Percentiles rank a stretch among this genome's conserved stretches.
Conservation (phyloP, 2,329 filamentous ascomycete species). For the Colletotrichum caudatum region DNA sequence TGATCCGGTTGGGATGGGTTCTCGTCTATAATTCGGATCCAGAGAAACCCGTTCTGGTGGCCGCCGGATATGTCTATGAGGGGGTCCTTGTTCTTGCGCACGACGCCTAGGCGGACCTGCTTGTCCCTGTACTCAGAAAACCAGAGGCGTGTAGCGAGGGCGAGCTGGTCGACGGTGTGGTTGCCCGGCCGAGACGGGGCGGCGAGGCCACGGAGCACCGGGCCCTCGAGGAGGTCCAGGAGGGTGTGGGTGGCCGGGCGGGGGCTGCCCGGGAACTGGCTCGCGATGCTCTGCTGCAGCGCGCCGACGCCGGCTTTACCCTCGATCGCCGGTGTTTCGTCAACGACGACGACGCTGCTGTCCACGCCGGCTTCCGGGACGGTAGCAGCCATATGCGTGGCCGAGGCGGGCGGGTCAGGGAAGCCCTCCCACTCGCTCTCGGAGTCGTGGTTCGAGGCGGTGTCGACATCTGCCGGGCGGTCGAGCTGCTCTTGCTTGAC, state of each 20-base stretch:
- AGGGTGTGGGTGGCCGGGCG: not conserved
- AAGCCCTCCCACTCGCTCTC: constrained; percentile 12
- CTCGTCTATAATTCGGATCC: not conserved
- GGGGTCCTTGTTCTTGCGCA: not conserved
- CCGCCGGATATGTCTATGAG: not conserved
- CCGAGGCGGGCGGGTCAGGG: not conserved
- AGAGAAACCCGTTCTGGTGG: not conserved
- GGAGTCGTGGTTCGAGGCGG: not conserved
- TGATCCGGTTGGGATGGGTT: too few relatives aligned
- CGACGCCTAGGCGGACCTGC: not conserved
- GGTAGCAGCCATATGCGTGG: not conserved
- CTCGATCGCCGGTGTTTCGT: not conserved
- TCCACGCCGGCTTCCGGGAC: not conserved
- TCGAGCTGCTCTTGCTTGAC: not conserved
- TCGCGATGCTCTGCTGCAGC: not conserved
- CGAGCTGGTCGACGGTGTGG: not conserved
- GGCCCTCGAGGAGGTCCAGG: not conserved
- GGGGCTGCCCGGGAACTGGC: not conserved
- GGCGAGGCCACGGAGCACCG: not conserved
- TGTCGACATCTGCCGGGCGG: too few relatives aligned
- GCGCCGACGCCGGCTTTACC: not conserved
- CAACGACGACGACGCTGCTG: not conserved
- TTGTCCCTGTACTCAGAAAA: not conserved
- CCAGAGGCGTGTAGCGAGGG: not conserved
- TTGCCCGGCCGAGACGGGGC: not conserved